phyloP scores from a whole-genome alignment of 1,284 basidiomycete genomes.

The Ceratobasidium sp. region DNA sequence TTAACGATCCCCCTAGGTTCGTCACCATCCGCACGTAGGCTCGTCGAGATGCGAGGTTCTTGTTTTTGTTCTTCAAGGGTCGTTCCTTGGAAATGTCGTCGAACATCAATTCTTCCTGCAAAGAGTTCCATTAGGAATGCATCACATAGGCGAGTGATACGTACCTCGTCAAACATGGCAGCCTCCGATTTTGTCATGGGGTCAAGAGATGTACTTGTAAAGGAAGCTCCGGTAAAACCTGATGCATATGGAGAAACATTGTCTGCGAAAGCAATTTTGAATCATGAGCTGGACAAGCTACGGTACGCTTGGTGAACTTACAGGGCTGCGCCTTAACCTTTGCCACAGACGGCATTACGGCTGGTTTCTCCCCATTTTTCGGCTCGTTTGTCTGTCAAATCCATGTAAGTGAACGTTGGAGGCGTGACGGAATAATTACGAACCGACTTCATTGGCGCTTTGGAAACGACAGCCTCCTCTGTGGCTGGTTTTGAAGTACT shows the following conservation, averaged over 20 bases:
- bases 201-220: conserved; percentile 92
- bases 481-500: conserved; percentile 54
- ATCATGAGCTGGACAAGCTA: neutral
- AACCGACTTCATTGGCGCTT: conserved; percentile 12
- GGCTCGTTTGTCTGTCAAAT: neutral
- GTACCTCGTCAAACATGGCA: conserved; percentile 87
- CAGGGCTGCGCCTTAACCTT: conserved; percentile 66
- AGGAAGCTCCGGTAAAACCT: conserved; percentile 89
- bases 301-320: conserved; percentile 54
- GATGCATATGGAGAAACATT: conserved; percentile 92
- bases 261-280: conserved; percentile 62
- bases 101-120: conserved; percentile 89
- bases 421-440: neutral
- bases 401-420: neutral
- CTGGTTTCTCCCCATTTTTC: conserved; percentile 45
- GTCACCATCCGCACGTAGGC: conserved; percentile 93
- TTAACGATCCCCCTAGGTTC: conserved; percentile 85
- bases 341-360: conserved; percentile 47
- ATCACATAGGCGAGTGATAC: conserved; percentile 45
- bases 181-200: conserved; percentile 81
- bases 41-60: conserved; percentile 86
- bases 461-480: conserved; percentile 47
- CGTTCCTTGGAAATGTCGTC: conserved; percentile 81
- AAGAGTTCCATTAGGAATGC: neutral
- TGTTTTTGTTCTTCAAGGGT: conserved; percentile 88